Conservation (phyloP, 75 land plant genomes). For the Cupressus sempervirens region DNA sequence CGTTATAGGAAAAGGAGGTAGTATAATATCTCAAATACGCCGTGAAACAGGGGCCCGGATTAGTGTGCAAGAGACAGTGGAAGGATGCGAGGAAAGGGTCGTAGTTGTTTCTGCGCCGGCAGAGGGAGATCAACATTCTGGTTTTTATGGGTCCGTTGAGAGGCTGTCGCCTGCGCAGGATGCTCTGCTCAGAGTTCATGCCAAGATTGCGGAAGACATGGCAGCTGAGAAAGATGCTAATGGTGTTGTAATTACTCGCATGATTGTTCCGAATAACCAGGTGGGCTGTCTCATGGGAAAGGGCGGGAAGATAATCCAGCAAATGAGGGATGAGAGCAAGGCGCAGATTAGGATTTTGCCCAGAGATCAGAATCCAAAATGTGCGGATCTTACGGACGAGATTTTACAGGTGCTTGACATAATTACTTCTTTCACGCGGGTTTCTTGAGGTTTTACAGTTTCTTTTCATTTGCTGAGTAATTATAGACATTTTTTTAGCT, state of each 20-base stretch:
- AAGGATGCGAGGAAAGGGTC: conserved; percentile 44
- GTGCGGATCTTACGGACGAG: conserved; percentile 40
- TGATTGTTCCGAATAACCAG: conserved; percentile 44
- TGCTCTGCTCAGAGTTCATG: conserved; percentile 51
- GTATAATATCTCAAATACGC: conserved; percentile 55
- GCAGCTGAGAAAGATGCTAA: conserved; percentile 19
- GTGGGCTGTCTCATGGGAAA: conserved; percentile 57
- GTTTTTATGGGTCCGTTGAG: not conserved
- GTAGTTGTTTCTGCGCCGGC: conserved; percentile 23
- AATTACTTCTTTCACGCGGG: not conserved
- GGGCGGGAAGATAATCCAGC: conserved; percentile 59
- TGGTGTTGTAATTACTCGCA: conserved; percentile 26
- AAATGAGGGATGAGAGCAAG: conserved; percentile 44
- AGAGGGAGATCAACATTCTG: not conserved
- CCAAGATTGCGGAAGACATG: conserved; percentile 45
- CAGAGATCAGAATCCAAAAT: conserved; percentile 27
- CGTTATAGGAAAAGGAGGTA: conserved; percentile 78
- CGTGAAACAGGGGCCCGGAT: conserved; percentile 84
- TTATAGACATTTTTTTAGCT: not conserved
- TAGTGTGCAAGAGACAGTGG: conserved; percentile 47
- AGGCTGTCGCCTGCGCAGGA: conserved; percentile 53
- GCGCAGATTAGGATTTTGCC: conserved; percentile 52
- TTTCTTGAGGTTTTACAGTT: not conserved
- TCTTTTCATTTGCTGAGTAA: not conserved
- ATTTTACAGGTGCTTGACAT: conserved; percentile 44